Evolutionary conservation across 192 early-diverging fungal species (phyloP), one percentile per base, ranked within the genome.

Genomic region (Chytriomyces sp.): DNA sequence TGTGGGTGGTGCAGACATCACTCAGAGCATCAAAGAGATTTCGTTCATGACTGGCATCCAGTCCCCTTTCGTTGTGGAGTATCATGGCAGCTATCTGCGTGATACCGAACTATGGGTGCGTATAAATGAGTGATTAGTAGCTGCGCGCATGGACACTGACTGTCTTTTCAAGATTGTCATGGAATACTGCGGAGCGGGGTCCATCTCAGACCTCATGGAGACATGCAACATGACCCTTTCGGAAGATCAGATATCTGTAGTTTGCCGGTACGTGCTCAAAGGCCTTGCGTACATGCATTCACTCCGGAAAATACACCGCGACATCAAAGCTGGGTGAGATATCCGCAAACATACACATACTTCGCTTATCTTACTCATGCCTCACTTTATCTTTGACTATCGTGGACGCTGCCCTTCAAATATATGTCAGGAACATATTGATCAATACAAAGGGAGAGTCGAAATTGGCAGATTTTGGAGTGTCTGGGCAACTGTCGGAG

Each of bases 381-480:
- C 67, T 13, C 5, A 73, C 64, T 65, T 5, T 24, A 28, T 68
- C 23, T 72, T 72, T 46, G 62, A 67, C 18, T 82, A 2, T 2
- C 20, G 46, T 2, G 10, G 35, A 45, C 64, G 59, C 35, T 43
- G 50, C 28, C 28, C 28, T 35, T 35, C 28, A 23, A 72, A 45
- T 68, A 66, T 53, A 49, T 65, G 20, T 1, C 69, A 87, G 87
- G 44, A 90, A 90, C 63, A 87, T 90, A 6, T 67, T 90, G 13
- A 71, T 90, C 8, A 87, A 84, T 50, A 64, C 57, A 16, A 76
- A 82, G 47, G 88, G 89, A 10, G 84, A 83, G 24, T 85, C 88
- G 8, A 90, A 89, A 75, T 69, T 90, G 79, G 88, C 88, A 35
- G 89, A 90, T 77, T 90, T 90, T 84, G 88, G 89, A n/a, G 88